Base-by-base conservation (phyloP, 2,329 filamentous ascomycete genomes). In the Xylaria sp. region DNA sequence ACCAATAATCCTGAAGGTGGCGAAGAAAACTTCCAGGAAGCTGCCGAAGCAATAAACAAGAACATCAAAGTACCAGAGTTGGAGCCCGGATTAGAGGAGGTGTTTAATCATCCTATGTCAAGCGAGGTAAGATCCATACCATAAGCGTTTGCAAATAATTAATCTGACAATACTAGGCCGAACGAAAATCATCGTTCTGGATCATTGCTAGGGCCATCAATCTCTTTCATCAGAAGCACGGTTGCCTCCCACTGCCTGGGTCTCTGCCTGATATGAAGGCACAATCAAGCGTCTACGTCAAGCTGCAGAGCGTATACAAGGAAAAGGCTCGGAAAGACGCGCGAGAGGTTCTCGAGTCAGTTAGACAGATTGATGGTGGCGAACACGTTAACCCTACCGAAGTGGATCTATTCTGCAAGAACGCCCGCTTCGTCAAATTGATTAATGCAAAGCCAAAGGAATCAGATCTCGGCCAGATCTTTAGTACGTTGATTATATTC, bases 251-350 rank as follows among this genome's bases (percentile, higher is more conserved):
- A 18, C 84, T 99, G 0, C 91, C 94, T 0, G 97, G 96, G 13
- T 90, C 91, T 3, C 84, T 99, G 1, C 96, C 97, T 1, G 96
- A 99, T 79, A 99, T 99, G 96, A 99, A 99, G 83, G 94, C 96
- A 2, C 89, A 95, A 77, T 97, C 94, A 3, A 89, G 86, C 64
- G 91, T 97, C 70, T 99, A 99, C 81, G 91, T 99, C 72, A 86
- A 90, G 74, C 86, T 99, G 13, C 96, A 98, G 78, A 95, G 92
- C 74, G 89, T 98, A 67, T 99, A 98, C 87, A 97, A 97, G 81
- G 81, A 84, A 25, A 97, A 97, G 80, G 94, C 96, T 50, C 89
- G 91, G 39, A 83, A 87, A 75, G 96, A 99, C 75, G 83, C 90
- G 15, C 86, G 88, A 34, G 91, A 97, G 79, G 91, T 98, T 2